These are phyloP conservation scores for Fraxinus greggii DNA, from an alignment of 305 asterid genomes.

Conservation along the genomic window DNA sequence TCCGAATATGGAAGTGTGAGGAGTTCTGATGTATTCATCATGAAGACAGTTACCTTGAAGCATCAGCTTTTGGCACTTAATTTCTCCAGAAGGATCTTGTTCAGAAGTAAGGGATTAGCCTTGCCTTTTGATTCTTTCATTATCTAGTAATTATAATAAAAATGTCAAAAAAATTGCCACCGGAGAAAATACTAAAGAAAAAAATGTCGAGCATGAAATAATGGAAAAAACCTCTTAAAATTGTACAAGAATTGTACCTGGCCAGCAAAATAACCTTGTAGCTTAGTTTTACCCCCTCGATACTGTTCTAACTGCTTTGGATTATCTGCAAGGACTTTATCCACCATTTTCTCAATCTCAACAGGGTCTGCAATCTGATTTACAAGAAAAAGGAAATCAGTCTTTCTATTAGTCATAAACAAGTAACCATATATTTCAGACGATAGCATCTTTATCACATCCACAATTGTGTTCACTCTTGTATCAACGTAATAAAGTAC, in stretches of 20 bases:
- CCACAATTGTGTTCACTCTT: background rate
- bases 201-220: background rate
- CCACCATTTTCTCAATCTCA: slow-evolving; percentile 91
- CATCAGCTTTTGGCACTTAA: slow-evolving; percentile 56
- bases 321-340: slow-evolving; percentile 69
- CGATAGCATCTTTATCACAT: background rate
- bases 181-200: background rate
- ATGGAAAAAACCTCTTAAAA: background rate
- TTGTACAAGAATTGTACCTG: slow-evolving; percentile 53
- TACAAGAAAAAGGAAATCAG: background rate
- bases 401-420: background rate
- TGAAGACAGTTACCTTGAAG: background rate
- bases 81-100: slow-evolving; percentile 76
- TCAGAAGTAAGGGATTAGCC: slow-evolving; percentile 87
- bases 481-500: background rate
- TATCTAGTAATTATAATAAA: slow-evolving; percentile 37
- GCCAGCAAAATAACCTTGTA: slow-evolving; percentile 93
- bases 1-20: background rate
- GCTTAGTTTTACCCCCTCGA: slow-evolving; percentile 86
- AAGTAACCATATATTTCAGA: background rate
- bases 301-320: slow-evolving; percentile 91
- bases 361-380: slow-evolving; percentile 76
- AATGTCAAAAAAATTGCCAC: background rate
- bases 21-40: background rate
- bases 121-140: slow-evolving; percentile 96